Evolutionary conservation across 441 rosid genomes (phyloP), one percentile per base, ranked within the genome.

Genomic region (Populus trichocarpa): DNA sequence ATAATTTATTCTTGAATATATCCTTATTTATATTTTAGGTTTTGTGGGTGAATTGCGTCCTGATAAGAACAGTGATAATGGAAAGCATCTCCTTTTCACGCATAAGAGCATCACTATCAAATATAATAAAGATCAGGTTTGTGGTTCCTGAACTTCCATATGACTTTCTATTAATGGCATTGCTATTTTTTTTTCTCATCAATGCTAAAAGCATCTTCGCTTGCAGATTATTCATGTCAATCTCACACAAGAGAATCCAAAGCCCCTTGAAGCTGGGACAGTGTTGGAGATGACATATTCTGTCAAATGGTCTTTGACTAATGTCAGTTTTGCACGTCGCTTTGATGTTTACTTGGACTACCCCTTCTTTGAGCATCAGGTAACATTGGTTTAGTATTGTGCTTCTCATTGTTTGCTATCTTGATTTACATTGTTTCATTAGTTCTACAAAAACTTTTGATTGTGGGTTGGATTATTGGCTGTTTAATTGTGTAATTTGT

Each of bases 281-380:
- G 75, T 77, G 4, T 75, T 92, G 71, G 99, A 92, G 78, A 72
- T 95, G 91, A 97, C 94, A 30, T 97, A 89, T 82, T 89, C 98
- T 77, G 90, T 95, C 77, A 94, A 90, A 72, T 93, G 98, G 98
- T 77, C 81, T 72, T 80, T 88, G 74, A 93, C 93, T 36, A 83
- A 90, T 84, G 68, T 95, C 76, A 84, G 91, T 57, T 97, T 89
- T 88, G 94, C 95, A 13, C 96, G 97, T 30, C 94, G 99, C 70
- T 97, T 97, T 81, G 99, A 95, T 75, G 92, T 95, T 61, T 95
- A 95, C 81, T 83, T 95, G 86, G 99, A 95, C 79, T 91, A 95
- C 80, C 99, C 97, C 8, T 95, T 95, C 88, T 95, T 95, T 81
- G 99, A 95, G 87, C 99, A 95, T 69, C 99, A 95, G 99, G 99